Evolutionary conservation across 202 grass and related monocot genomes (phyloP).

Genomic region (Digitaria exilis): DNA sequence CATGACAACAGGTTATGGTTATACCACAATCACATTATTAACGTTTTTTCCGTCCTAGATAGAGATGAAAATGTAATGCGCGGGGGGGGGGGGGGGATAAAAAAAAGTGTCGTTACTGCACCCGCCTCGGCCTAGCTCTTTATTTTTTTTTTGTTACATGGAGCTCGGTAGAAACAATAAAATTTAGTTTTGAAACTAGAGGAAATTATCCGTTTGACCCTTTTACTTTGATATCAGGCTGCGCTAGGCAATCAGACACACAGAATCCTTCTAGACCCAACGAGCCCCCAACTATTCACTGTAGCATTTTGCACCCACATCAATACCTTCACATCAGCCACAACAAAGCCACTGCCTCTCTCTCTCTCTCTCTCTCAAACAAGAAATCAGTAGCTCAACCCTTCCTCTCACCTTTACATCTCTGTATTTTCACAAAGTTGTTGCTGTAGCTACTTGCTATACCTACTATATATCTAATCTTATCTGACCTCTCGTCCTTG

Average conservation of each 20-base stretch:
- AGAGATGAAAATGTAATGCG: too few relatives aligned
- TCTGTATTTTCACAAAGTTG: conserved; percentile 14
- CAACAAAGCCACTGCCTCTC: conserved; percentile 11
- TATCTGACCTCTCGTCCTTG: conserved; percentile 26
- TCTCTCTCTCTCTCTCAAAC: background rate
- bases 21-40: too few relatives aligned
- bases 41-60: too few relatives aligned
- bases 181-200: background rate
- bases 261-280: conserved; percentile 21
- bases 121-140: too few relatives aligned
- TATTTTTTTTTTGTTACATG: background rate
- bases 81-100: too few relatives aligned
- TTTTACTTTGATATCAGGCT: background rate
- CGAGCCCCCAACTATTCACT: conserved; percentile 34
- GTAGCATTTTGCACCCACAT: conserved; percentile 44
- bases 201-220: background rate
- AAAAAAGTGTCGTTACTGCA: too few relatives aligned
- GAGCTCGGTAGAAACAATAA: background rate
- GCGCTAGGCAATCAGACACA: background rate
- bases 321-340: conserved; percentile 15
- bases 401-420: background rate
- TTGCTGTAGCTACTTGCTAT: background rate
- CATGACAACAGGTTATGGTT: too few relatives aligned
- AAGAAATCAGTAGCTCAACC: conserved; percentile 6
- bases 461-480: conserved; percentile 24